phyloP scores from a whole-genome alignment of 2,329 filamentous ascomycete species.

The Coniochaeta sp. region DNA sequence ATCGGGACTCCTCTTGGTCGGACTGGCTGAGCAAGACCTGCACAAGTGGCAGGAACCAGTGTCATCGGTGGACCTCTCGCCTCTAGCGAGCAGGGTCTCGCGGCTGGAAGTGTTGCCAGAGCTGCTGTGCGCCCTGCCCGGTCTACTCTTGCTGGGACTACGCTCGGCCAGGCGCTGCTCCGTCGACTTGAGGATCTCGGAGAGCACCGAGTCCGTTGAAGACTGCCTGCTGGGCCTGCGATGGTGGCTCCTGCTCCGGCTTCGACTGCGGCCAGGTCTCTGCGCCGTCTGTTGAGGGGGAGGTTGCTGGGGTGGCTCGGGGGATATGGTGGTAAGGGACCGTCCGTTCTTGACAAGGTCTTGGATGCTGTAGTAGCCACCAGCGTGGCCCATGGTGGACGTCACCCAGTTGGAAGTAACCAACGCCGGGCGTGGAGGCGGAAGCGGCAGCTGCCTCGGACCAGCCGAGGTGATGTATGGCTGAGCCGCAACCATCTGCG shows the following conservation, averaged over 20 bases:
- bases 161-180: constrained; percentile 38
- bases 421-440: constrained; percentile 8
- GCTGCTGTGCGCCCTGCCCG: constrained; percentile 7
- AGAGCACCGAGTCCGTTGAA: constrained; percentile 40
- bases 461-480: neutral
- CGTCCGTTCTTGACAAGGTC: neutral
- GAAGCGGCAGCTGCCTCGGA: neutral
- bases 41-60: neutral
- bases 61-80: neutral
- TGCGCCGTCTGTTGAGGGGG: constrained; percentile 2
- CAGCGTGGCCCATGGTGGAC: neutral
- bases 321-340: constrained; percentile 2
- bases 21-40: constrained; percentile 17
- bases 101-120: constrained; percentile 1
- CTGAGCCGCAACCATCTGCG: neutral
- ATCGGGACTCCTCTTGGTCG: constrained; percentile 12
- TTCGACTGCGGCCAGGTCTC: constrained; percentile 5
- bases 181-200: constrained; percentile 44
- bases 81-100: neutral
- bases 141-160: constrained; percentile 3
- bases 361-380: neutral
- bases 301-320: constrained; percentile 2
- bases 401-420: constrained; percentile 6
- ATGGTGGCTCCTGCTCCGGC: neutral
- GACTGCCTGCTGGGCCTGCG: constrained; percentile 12